phyloP scores from a whole-genome alignment of 805 yeast species.

The Scheffersomyces stipitis region DNA sequence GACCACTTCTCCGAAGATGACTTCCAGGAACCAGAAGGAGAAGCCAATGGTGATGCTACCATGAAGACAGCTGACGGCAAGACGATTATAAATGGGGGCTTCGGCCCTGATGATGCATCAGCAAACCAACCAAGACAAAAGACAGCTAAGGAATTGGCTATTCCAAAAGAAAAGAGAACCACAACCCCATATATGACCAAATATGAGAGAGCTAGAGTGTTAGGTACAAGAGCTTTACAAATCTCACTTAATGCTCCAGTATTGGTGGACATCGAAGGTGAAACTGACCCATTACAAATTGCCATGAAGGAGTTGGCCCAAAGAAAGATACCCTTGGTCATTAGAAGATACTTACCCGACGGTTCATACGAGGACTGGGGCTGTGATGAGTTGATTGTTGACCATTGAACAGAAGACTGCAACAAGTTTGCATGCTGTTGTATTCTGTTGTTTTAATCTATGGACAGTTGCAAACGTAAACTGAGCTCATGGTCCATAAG shows the following conservation, averaged over 20 bases:
- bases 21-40: constrained; percentile 38
- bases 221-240: constrained; percentile 97
- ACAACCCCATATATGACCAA: constrained; percentile 99
- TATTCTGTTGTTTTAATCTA: too few relatives aligned
- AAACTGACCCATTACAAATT: constrained; percentile 96
- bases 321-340: constrained; percentile 90
- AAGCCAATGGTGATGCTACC: constrained; percentile 35
- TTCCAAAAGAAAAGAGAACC: constrained; percentile 82
- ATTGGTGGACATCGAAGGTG: constrained; percentile 96
- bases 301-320: constrained; percentile 97
- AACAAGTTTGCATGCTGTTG: too few relatives aligned
- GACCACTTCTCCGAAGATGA: constrained; percentile 81
- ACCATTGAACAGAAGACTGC: constrained; percentile 49
- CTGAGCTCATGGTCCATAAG: too few relatives aligned
- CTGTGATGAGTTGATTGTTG: constrained; percentile 94
- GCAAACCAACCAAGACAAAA: constrained; percentile 45
- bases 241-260: constrained; percentile 99
- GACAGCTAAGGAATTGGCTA: constrained; percentile 77
- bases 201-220: constrained; percentile 95
- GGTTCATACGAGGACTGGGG: constrained; percentile 99
- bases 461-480: too few relatives aligned
- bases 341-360: constrained; percentile 95
- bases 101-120: constrained; percentile 54
- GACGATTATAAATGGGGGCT: constrained; percentile 68
- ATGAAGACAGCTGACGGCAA: constrained; percentile 68